Evolutionary conservation across 768 basidiomycete genomes (phyloP).

Genomic region (Leccinum variicolor): DNA sequence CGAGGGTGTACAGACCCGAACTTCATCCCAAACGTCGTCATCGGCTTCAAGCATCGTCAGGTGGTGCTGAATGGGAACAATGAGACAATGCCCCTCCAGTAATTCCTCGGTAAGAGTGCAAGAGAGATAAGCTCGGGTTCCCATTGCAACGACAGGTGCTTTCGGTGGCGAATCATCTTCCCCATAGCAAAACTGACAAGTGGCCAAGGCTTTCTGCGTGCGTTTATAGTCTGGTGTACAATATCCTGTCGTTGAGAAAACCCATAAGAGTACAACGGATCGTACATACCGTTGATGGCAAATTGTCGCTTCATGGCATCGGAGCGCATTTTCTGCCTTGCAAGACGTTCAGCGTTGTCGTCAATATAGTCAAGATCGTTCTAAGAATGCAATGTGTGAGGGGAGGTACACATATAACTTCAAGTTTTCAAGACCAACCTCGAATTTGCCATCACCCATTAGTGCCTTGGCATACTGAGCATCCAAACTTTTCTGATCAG

Average conservation of each 20-base stretch:
- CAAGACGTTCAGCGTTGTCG: conserved; percentile 91
- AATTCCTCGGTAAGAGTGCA: conserved; percentile 87
- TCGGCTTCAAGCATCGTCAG: conserved; percentile 89
- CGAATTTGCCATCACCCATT: conserved; percentile 82
- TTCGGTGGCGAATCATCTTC: conserved; percentile 90
- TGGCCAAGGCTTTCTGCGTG: conserved; percentile 85
- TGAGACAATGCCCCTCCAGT: conserved; percentile 88
- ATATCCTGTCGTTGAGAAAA: neutral
- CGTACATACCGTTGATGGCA: conserved; percentile 81
- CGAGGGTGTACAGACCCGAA: conserved; percentile 54
- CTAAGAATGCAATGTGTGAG: conserved; percentile 33
- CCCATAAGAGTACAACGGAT: neutral
- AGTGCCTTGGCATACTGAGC: conserved; percentile 86
- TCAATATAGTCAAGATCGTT: conserved; percentile 93
- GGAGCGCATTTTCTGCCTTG: conserved; percentile 91
- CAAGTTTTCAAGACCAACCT: conserved; percentile 45
- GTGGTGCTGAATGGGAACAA: conserved; percentile 95
- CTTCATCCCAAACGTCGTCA: conserved; percentile 98
- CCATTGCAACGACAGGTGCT: conserved; percentile 86
- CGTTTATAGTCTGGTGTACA: conserved; percentile 76
- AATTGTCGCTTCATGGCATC: conserved; percentile 97
- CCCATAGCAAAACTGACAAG: conserved; percentile 87
- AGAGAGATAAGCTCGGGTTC: conserved; percentile 86
- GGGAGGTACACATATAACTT: neutral
- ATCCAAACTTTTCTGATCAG: conserved; percentile 91